These are phyloP conservation scores for Mediolabrus comicus DNA, from an alignment of 108 stramenopile species.

Conservation along the genomic window DNA sequence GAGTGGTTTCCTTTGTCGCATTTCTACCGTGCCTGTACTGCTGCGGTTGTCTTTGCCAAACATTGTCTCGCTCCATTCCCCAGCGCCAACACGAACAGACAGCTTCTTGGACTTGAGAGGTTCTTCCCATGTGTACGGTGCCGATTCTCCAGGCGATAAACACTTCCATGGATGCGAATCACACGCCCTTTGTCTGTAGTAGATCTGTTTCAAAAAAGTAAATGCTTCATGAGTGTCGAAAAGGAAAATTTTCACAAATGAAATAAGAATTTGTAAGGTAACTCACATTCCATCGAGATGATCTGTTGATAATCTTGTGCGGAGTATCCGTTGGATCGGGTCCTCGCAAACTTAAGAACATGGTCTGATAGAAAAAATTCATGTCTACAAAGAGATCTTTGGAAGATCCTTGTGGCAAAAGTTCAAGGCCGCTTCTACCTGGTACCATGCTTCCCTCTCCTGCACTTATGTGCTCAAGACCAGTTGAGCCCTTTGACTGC, in stretches of 20 bases:
- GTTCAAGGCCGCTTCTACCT: neutral
- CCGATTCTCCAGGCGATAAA: constrained; percentile 76
- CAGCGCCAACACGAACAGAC: constrained; percentile 63
- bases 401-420: constrained; percentile 1
- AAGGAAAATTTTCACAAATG: neutral
- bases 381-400: constrained; percentile 74
- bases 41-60: neutral
- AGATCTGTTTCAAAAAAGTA: constrained; percentile 37
- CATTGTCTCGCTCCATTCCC: constrained; percentile 15
- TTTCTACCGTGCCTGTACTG: constrained; percentile 2
- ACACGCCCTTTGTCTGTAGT: constrained; percentile 82
- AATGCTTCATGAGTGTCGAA: neutral
- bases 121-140: constrained; percentile 85
- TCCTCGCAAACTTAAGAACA: constrained; percentile 74
- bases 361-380: constrained; percentile 74
- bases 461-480: neutral
- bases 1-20: constrained; percentile 18
- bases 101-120: constrained; percentile 85
- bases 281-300: constrained; percentile 47
- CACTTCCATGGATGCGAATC: constrained; percentile 74
- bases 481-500: constrained; percentile 23
- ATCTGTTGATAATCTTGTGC: constrained; percentile 86
- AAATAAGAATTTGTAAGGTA: neutral
- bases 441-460: constrained; percentile 7
- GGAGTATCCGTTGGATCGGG: constrained; percentile 60